A percentile compares a stretch with the other conserved stretches of the same genome.
These are phyloP conservation scores for Nakaseomyces uthaithaninus DNA, from an alignment of 1,139 yeast genomes.

Conservation along the genomic window DNA sequence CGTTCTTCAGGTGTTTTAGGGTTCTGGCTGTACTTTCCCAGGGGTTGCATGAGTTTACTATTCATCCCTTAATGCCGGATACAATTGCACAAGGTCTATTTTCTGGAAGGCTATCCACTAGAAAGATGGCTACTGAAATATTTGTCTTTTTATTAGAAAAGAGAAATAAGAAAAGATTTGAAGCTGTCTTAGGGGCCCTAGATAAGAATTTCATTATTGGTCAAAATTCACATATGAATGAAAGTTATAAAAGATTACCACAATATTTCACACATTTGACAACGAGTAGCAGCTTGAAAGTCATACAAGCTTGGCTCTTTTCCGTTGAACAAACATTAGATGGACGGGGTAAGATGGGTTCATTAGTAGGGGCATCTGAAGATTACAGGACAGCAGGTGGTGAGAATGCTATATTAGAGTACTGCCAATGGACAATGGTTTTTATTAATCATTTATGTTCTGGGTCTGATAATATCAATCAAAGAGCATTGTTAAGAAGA, in stretches of 20 bases:
- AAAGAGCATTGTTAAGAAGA: conserved; percentile 67
- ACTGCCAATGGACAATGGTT: conserved; percentile 69
- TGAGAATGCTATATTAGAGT: conserved; percentile 71
- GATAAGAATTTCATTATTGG: conserved; percentile 24
- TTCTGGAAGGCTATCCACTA: conserved; percentile 59
- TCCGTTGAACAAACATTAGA: conserved; percentile 67
- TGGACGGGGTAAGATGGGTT: conserved; percentile 84
- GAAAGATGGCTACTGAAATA: conserved; percentile 77
- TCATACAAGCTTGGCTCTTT: conserved; percentile 81
- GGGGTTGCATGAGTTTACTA: conserved; percentile 51
- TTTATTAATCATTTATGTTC: conserved; percentile 66
- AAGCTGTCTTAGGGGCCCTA: conserved; percentile 18
- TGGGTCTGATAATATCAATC: conserved; percentile 55
- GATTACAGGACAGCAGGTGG: conserved; percentile 54
- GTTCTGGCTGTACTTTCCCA: conserved; percentile 48
- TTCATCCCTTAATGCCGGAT: conserved; percentile 45
- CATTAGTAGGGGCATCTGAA: conserved; percentile 89
- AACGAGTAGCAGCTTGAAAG: conserved; percentile 36
- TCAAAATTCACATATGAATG: conserved; percentile 49
- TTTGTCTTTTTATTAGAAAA: conserved; percentile 47
- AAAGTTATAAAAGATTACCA: conserved; percentile 17
- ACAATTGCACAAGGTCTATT: conserved; percentile 52
- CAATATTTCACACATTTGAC: conserved; percentile 17
- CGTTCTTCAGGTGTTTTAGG: conserved; percentile 54
- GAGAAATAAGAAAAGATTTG: conserved; percentile 35